Conservation (phyloP, 208 protist species). For the Leishmania tarentolae region DNA sequence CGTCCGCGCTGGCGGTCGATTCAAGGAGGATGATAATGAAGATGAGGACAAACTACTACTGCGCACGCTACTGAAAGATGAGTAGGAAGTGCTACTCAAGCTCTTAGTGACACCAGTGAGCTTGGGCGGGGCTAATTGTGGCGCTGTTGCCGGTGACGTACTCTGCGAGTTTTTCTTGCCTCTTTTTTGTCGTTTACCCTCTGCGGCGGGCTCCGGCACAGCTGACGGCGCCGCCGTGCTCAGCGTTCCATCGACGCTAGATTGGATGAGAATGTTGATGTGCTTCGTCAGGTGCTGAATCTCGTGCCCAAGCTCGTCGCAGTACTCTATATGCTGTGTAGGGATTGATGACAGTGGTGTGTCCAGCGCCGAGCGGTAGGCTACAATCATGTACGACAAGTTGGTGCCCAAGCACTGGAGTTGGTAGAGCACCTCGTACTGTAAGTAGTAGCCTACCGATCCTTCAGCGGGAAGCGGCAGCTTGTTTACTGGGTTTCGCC, state of each 20-base stretch:
- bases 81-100: constrained; percentile 23
- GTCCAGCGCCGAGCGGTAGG: constrained; percentile 59
- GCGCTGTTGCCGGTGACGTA: not conserved
- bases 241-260: constrained; percentile 63
- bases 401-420: constrained; percentile 78
- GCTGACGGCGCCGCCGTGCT: constrained; percentile 18
- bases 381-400: constrained; percentile 64
- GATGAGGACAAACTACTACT: constrained; percentile 23
- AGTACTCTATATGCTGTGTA: constrained; percentile 67
- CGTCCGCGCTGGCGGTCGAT: not conserved
- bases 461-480: constrained; percentile 50
- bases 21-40: constrained; percentile 10
- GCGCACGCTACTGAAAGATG: constrained; percentile 26
- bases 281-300: constrained; percentile 66
- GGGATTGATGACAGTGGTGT: constrained; percentile 56
- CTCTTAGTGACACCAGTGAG: not conserved
- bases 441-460: constrained; percentile 66
- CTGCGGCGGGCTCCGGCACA: not conserved
- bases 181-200: not conserved
- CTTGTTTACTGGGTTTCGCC: constrained; percentile 74
- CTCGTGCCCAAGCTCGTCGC: constrained; percentile 42
- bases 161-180: not conserved
- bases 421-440: constrained; percentile 87
- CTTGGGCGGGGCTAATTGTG: not conserved
- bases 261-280: constrained; percentile 85